Percentiles rank a stretch among this genome's conserved stretches.
These are phyloP conservation scores for Sedum album DNA, from an alignment of 164 flowering plant genomes.

Conservation along the genomic window DNA sequence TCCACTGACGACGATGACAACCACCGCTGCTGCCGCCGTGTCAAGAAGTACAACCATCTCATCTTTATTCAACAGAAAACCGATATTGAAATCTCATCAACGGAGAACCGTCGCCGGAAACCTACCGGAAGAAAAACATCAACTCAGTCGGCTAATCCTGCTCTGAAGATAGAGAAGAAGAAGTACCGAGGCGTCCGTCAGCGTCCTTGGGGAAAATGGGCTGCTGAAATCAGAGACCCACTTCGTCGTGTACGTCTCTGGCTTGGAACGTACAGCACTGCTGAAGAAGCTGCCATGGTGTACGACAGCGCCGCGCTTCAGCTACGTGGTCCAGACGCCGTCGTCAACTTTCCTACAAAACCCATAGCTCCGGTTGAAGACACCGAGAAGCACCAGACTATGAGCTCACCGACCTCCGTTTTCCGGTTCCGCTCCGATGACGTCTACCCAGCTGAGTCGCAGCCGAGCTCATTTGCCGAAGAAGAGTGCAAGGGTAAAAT, in stretches of 20 bases:
- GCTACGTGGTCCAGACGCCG: not conserved
- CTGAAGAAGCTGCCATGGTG: constrained; percentile 2
- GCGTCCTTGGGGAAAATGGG: constrained; percentile 1
- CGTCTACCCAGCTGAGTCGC: not conserved
- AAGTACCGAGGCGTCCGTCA: not conserved
- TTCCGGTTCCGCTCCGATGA: not conserved
- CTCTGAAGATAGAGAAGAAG: not conserved
- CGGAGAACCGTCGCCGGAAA: not conserved
- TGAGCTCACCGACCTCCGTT: not conserved
- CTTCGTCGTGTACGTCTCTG: not conserved
- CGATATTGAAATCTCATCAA: not conserved
- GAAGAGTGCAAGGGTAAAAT: not conserved
- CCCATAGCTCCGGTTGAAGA: not conserved
- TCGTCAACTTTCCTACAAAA: not conserved
- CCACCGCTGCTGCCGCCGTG: not conserved
- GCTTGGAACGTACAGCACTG: not conserved
- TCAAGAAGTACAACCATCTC: not conserved
- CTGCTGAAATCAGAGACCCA: constrained; percentile 1
- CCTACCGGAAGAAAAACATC: not conserved
- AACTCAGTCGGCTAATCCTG: not conserved
- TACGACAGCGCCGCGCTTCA: not conserved
- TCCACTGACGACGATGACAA: not conserved
- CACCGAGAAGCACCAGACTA: not conserved
- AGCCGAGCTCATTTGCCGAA: too few relatives aligned
- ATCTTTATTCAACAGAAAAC: not conserved